Evolutionary conservation across 495 filamentous ascomycete species (phyloP), one percentile per base, ranked within the genome.

Genomic region (Aspergillus leporis): DNA sequence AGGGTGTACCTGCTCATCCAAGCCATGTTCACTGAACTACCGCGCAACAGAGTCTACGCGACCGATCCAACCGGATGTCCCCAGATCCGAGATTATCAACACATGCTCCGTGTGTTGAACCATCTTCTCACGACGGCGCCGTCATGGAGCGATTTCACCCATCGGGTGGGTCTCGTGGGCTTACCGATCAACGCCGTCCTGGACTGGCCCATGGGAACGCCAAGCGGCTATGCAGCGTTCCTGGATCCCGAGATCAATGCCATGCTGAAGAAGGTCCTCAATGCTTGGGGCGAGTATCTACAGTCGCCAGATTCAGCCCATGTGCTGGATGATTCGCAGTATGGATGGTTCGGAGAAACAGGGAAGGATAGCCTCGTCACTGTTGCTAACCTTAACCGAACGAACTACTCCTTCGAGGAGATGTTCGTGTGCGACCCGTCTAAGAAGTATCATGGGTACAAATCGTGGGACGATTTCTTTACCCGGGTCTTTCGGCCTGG

Each of bases 391-490:
- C 13, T 36, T 8, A 21, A 43, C 4, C 23, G 3, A 1, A 51
- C 31, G 5, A 49, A 36, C 16, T 51, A 56, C 31, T n/a, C 45
- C 1, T 66, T 66, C 46, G 60, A 63, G n/a, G 55, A 66, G 14
- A 34, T 63, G 45, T 66, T 61, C 51, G 47, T 66, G 51, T 66
- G 64, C 23, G 64, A 66, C 36, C 64, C 64, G 1, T 31, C 57
- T 5, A 53, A 61, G 5, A 41, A 58, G 36, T 48, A 63, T 45
- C 66, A 82, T 80, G 89, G 88, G 21, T 79, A 78, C 69, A 80
- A 75, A 41, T 90, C 86, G 1, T 91, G 89, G 89, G 87, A 92
- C 59, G 77, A 87, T 56, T 92, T 91, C 74, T 92, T 92, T 73
- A 89, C 85, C 0, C 83, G 89, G 16, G 45, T 75, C 2, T 81